Evolutionary conservation across 768 basidiomycete genomes (phyloP).

Genomic region (Lactarius sp.): DNA sequence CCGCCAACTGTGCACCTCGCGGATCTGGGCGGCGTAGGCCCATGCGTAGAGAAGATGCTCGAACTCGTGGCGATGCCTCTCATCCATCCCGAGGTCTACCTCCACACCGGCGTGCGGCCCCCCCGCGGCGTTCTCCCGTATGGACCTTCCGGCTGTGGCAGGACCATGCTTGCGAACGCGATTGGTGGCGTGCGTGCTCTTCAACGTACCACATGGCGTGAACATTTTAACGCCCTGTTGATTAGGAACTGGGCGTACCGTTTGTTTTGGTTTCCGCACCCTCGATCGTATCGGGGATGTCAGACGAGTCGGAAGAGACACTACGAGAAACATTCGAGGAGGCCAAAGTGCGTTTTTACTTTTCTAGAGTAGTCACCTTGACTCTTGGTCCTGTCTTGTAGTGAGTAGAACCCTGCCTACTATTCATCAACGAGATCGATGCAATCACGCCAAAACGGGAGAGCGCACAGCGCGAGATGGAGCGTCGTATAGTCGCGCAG

Average conservation of each 20-base stretch:
- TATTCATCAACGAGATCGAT: no score
- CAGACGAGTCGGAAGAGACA: slow-evolving; percentile 89
- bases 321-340: slow-evolving; percentile 62
- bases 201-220: background rate
- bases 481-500: slow-evolving; percentile 93
- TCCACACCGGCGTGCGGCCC: slow-evolving; percentile 87
- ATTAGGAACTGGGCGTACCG: slow-evolving; percentile 61
- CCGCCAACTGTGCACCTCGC: slow-evolving; percentile 42
- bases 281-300: slow-evolving; percentile 95
- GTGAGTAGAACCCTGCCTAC: no score
- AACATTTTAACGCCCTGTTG: background rate
- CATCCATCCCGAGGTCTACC: slow-evolving; percentile 91
- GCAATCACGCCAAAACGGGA: no score
- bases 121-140: slow-evolving; percentile 90
- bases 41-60: slow-evolving; percentile 85
- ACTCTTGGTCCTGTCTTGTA: background rate
- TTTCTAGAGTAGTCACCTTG: background rate
- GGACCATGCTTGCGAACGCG: slow-evolving; percentile 92
- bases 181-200: slow-evolving; percentile 76
- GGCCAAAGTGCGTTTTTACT: slow-evolving; percentile 60
- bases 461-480: slow-evolving; percentile 48
- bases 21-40: slow-evolving; percentile 82
- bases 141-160: slow-evolving; percentile 96
- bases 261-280: slow-evolving; percentile 73
- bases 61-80: slow-evolving; percentile 95